A percentile compares a stretch with the other conserved stretches of the same genome.
These are phyloP conservation scores for Populus hybrid DNA, from an alignment of 441 rosid species.

Conservation along the genomic window DNA sequence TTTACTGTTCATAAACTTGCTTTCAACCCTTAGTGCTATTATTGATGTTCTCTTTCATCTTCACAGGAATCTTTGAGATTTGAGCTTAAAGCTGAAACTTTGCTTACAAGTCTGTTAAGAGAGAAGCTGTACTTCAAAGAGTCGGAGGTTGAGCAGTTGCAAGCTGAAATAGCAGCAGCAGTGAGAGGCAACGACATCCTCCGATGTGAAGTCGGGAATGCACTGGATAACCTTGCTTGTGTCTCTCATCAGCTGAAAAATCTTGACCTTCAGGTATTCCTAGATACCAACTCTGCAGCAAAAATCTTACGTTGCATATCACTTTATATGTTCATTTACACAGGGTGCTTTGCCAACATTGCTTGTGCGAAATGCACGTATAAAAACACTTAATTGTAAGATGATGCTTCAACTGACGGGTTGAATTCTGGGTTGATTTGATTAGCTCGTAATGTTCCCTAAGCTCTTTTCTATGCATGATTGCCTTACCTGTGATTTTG, in stretches of 20 bases:
- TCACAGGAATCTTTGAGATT: slow-evolving; percentile 53
- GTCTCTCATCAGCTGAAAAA: slow-evolving; percentile 67
- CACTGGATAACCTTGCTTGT: slow-evolving; percentile 67
- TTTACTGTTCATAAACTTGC: not conserved
- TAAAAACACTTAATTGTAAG: not conserved
- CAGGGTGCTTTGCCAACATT: not conserved
- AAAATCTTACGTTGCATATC: not conserved
- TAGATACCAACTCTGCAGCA: slow-evolving; percentile 3
- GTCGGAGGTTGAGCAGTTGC: slow-evolving; percentile 76
- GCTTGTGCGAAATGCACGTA: not conserved
- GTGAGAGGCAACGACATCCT: slow-evolving; percentile 80
- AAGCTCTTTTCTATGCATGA: not conserved
- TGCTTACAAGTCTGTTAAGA: slow-evolving; percentile 64
- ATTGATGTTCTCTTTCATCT: slow-evolving; percentile 11
- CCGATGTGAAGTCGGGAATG: slow-evolving; percentile 61
- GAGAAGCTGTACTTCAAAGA: slow-evolving; percentile 87
- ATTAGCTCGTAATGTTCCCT: not conserved
- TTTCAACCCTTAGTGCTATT: not conserved
- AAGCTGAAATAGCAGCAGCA: slow-evolving; percentile 81
- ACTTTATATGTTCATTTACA: not conserved
- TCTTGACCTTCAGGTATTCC: slow-evolving; percentile 73
- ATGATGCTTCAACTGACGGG: not conserved
- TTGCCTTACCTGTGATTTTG: not conserved
- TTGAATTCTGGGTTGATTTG: not conserved
- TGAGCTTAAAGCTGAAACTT: slow-evolving; percentile 69